Percentiles rank a stretch among this genome's conserved stretches.
Evolutionary conservation across 352 stramenopile genomes (phyloP).

Genomic region (Pythium aphanidermatum): DNA sequence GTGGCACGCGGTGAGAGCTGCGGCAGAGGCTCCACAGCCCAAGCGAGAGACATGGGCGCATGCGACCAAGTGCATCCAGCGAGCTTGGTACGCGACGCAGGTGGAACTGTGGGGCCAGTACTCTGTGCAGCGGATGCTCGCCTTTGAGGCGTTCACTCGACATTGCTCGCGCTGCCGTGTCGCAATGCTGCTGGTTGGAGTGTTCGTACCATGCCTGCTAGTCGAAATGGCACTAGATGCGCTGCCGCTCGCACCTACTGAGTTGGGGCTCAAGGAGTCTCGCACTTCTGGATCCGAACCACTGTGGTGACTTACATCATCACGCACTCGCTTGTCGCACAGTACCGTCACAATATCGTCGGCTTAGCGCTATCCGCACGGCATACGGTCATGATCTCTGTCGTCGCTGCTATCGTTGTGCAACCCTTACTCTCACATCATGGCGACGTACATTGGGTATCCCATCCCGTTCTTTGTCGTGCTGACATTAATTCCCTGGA

Average conservation of each 20-base stretch:
- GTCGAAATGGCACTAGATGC: not conserved
- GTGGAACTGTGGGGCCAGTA: conserved; percentile 8
- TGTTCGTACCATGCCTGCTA: conserved; percentile 1
- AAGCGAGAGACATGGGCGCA: too few relatives aligned
- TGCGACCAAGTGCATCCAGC: not conserved
- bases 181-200: not conserved
- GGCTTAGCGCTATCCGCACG: not conserved
- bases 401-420: not conserved
- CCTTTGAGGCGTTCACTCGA: conserved; percentile 2
- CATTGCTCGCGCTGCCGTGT: not conserved
- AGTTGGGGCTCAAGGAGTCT: not conserved
- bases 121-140: conserved; percentile 9
- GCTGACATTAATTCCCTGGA: not conserved
- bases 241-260: not conserved
- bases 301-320: conserved; percentile 1
- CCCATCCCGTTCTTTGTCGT: conserved; percentile 9
- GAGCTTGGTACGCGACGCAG: not conserved
- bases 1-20: too few relatives aligned
- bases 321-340: conserved; percentile 2
- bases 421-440: not conserved
- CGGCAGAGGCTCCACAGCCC: too few relatives aligned
- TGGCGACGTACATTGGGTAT: conserved; percentile 6
- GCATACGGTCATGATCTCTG: not conserved
- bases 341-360: not conserved
- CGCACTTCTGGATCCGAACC: conserved; percentile 12